A percentile compares a stretch with the other conserved stretches of the same genome.
phyloP scores from a whole-genome alignment of 176 grass and related monocot species.

The Paspalum notatum region DNA sequence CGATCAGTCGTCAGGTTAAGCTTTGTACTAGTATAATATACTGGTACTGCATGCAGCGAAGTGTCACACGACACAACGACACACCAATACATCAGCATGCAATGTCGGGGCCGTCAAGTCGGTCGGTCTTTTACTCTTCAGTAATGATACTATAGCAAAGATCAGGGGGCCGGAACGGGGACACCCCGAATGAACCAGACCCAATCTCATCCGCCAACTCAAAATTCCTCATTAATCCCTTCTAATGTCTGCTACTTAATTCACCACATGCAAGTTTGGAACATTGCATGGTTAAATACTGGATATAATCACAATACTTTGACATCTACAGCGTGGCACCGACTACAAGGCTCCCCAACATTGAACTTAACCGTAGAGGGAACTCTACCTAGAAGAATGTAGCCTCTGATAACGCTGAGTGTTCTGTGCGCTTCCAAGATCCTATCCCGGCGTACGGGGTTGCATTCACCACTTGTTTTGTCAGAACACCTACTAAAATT shows the following conservation, averaged over 20 bases:
- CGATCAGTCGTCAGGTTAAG: not conserved
- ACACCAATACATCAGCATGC: constrained; percentile 34
- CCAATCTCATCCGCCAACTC: too few relatives aligned
- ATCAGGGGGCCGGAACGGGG: too few relatives aligned
- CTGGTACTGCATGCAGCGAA: constrained; percentile 18
- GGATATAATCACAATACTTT: not conserved
- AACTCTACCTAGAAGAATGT: not conserved
- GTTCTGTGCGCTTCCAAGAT: not conserved
- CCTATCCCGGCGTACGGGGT: not conserved
- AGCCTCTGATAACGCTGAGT: not conserved
- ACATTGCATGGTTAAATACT: not conserved
- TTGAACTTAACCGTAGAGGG: not conserved
- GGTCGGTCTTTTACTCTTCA: constrained; percentile 47
- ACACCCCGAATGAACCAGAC: too few relatives aligned
- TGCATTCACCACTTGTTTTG: not conserved
- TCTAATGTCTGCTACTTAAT: too few relatives aligned
- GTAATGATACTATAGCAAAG: constrained; percentile 21
- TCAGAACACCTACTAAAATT: not conserved
- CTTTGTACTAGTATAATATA: not conserved
- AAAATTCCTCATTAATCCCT: too few relatives aligned
- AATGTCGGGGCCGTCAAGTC: constrained; percentile 53
- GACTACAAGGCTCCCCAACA: constrained; percentile 7
- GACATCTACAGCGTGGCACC: not conserved
- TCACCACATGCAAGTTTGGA: too few relatives aligned
- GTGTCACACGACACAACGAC: constrained; percentile 5